Evolutionary conservation across 116 monocot genomes (phyloP), one percentile per base, ranked within the genome.

Genomic region (Trichopus zeylanicus): DNA sequence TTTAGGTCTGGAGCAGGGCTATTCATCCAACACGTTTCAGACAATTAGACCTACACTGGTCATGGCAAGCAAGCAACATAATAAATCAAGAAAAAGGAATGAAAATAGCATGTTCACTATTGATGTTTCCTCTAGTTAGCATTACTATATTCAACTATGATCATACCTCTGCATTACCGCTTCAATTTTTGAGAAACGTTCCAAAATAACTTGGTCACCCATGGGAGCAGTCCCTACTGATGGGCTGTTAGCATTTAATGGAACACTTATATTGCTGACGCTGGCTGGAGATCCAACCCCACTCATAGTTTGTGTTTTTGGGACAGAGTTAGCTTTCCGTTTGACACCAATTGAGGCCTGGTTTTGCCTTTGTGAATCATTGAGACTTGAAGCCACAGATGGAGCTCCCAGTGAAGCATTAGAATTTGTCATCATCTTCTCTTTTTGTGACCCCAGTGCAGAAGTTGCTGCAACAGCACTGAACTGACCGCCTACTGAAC

Each of bases 251-350:
- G 81, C 81, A 79, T 73, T 91, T 46, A 82, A 37, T 53, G 78
- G 73, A 52, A 60, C 56, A 77, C 52, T 77, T 56, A 82, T 70
- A 71, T 82, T 91, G 48, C 82, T 71, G 31, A 91, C 82, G 77
- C 97, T 98, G 46, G 84, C 91, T 75, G 97, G 97, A 65, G 91
- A 97, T 47, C 81, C 91, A 52, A 87, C 91, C 63, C 77, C 87
- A 66, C 80, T 89, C 56, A 86, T 81, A 5, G 64, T 32, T 62
- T 83, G 91, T 59, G 77, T 64, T 76, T 82, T 87, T 18, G 67
- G 59, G 3, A 79, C 70, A 65, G 91, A 84, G 72, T 73, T 91
- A 28, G 84, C 47, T 82, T 91, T 90, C 26, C 91, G 33, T 57
- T 81, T 90, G 23, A 47, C 54, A 55, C 60, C 19, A 47, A 58